Base-by-base conservation (phyloP, 306 rosid species). In the Casuarina cunninghamiana region DNA sequence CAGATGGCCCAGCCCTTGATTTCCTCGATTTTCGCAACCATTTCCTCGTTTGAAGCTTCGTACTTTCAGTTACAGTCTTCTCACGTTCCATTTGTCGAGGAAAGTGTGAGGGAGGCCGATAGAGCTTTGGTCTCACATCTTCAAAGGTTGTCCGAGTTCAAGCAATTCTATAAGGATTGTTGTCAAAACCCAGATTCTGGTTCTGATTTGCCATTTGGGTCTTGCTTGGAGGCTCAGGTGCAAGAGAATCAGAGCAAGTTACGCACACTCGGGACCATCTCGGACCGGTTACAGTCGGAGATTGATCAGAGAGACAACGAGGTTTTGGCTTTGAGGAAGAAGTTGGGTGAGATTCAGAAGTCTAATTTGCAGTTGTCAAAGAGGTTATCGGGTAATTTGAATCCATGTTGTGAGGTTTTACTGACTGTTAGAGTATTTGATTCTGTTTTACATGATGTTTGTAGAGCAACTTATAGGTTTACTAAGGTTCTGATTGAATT, bases 221-320 rank as follows among this genome's bases (percentile, higher is more conserved):
- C 97, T 58, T 91, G 87, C 71, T 77, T 93, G 78, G 97, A 90
- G 77, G 97, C 97, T 71, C 90, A 91, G 85, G 99, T 91, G 37
- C 91, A 89, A 68, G 99, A 95, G 88, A 95, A 95, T 78, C 97
- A 95, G 84, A 95, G 92, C 86, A 95, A 95, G 84, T 87, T 93
- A 62, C 80, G 99, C 72, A 86, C 85, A 1, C 90, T 95, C 3
- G 97, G 99, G n/a, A 93, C 93, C 4, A 81, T 95, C 53, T 91
- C 99, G 21, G 86, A 95, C 81, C 91, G 92, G 53, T 69, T 91
- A 53, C 99, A 93, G 79, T 77, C 71, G 10, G 97, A 93, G 80
- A 92, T 95, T 78, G 97, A 93, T 78, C 90, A 83, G 53, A 95
- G 88, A 73, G 96, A 95, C 77, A 92, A 87, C 42, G 92, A 91